Conservation (phyloP, 73 alveolate species). For the Paramecium caudatum region DNA sequence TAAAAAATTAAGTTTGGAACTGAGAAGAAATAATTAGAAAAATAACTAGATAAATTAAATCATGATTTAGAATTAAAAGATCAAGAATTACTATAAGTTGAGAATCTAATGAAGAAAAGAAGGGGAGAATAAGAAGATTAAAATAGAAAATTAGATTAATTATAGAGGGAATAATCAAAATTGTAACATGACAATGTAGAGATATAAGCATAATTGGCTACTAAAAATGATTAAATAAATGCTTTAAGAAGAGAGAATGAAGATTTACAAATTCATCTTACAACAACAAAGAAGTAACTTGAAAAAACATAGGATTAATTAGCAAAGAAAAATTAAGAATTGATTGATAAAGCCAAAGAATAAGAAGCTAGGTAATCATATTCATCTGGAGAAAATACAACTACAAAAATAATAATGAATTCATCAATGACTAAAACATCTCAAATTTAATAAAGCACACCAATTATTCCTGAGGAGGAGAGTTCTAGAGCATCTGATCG, state of each 20-base stretch:
- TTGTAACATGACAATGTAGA: constrained; percentile 29
- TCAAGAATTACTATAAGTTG: constrained; percentile 6
- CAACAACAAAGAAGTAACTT: background rate
- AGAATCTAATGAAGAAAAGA: constrained; percentile 54
- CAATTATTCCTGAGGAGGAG: constrained; percentile 15
- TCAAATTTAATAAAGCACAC: background rate
- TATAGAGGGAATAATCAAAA: background rate
- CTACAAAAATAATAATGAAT: background rate
- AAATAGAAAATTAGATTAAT: background rate
- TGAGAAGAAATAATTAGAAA: constrained; percentile 21
- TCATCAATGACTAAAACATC: constrained; percentile 20
- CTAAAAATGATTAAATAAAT: constrained; percentile 22
- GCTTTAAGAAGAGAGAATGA: constrained; percentile 59
- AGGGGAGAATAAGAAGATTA: constrained; percentile 9
- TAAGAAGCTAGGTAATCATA: background rate
- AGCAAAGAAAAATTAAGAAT: constrained; percentile 4
- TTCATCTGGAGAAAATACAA: constrained; percentile 35
- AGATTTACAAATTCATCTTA: constrained; percentile 25
- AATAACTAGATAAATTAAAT: background rate
- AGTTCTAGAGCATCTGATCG: background rate
- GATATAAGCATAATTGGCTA: background rate
- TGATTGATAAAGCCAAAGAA: constrained; percentile 28
- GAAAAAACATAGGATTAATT: constrained; percentile 33
- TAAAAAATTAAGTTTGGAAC: constrained; percentile 21
- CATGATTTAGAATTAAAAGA: constrained; percentile 33